Evolutionary conservation across 2,329 filamentous ascomycete species (phyloP).

Genomic region (Fusarium duplospermum): DNA sequence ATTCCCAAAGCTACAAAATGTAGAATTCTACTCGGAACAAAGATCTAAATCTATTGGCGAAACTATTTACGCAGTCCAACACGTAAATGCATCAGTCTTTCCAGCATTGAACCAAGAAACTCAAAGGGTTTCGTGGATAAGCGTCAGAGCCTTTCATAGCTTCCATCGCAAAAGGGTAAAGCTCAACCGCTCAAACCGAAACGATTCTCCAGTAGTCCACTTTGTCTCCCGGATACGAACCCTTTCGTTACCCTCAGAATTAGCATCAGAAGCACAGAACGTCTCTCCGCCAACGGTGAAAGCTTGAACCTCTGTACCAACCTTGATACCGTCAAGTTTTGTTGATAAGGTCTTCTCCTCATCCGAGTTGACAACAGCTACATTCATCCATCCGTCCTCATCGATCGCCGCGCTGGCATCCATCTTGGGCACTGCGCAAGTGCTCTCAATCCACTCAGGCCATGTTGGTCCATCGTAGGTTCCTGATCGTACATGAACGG

Average conservation of each 20-base stretch:
- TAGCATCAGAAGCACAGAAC: not conserved
- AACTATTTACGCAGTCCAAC: not conserved
- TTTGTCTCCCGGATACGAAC: not conserved
- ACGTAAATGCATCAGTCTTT: not conserved
- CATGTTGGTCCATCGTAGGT: not conserved
- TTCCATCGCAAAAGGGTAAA: not conserved
- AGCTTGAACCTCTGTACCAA: not conserved
- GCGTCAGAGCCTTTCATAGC: not conserved
- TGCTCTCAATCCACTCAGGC: not conserved
- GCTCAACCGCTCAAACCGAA: not conserved
- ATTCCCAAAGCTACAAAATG: not conserved
- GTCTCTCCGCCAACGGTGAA: not conserved
- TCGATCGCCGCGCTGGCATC: not conserved
- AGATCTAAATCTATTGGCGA: not conserved
- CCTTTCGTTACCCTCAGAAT: not conserved
- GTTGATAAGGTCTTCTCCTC: not conserved
- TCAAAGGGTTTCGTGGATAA: not conserved
- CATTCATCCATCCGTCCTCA: not conserved
- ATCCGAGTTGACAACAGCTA: not conserved
- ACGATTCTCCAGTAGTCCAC: not conserved
- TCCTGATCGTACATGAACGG: not conserved
- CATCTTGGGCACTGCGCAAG: not conserved
- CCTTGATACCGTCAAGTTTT: not conserved
- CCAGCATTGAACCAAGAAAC: not conserved
- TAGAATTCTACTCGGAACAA: not conserved